phyloP scores from a whole-genome alignment of 2,329 filamentous ascomycete species.

The Thielaviopsis euricoi region DNA sequence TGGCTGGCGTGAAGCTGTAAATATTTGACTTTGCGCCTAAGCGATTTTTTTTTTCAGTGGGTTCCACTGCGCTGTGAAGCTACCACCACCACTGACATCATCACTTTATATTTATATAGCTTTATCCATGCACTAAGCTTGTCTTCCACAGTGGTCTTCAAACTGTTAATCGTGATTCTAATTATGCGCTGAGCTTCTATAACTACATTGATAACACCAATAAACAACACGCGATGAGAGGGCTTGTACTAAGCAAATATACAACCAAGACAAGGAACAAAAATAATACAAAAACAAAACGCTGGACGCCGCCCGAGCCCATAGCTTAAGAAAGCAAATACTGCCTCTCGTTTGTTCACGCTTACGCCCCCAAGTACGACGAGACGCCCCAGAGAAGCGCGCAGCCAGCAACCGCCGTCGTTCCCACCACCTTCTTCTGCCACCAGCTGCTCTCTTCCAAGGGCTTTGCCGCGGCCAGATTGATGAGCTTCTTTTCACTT shows the following conservation, averaged over 20 bases:
- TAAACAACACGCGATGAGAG: not conserved
- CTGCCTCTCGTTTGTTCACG: not conserved
- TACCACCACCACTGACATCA: not conserved
- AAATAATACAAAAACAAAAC: not conserved
- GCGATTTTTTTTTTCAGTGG: not conserved
- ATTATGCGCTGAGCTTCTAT: not conserved
- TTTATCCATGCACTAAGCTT: not conserved
- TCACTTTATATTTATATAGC: too few relatives aligned
- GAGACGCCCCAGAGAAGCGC: slow-evolving; percentile 41
- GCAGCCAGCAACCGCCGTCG: slow-evolving; percentile 44
- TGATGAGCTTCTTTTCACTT: slow-evolving; percentile 2
- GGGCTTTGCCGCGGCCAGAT: slow-evolving; percentile 30
- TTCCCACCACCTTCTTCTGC: slow-evolving; percentile 47
- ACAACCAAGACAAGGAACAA: not conserved
- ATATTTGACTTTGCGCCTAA: not conserved
- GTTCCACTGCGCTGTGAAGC: not conserved
- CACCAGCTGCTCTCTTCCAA: slow-evolving; percentile 51
- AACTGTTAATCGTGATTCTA: too few relatives aligned
- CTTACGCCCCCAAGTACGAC: slow-evolving; percentile 28
- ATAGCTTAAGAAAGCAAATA: too few relatives aligned
- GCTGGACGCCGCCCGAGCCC: not conserved
- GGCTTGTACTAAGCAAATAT: not conserved
- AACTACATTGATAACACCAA: not conserved
- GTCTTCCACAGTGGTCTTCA: not conserved
- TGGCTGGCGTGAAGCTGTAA: not conserved